Percentiles rank a stretch among this genome's conserved stretches.
phyloP scores from a whole-genome alignment of 805 yeast species.

The Myxozyma neotropica region DNA sequence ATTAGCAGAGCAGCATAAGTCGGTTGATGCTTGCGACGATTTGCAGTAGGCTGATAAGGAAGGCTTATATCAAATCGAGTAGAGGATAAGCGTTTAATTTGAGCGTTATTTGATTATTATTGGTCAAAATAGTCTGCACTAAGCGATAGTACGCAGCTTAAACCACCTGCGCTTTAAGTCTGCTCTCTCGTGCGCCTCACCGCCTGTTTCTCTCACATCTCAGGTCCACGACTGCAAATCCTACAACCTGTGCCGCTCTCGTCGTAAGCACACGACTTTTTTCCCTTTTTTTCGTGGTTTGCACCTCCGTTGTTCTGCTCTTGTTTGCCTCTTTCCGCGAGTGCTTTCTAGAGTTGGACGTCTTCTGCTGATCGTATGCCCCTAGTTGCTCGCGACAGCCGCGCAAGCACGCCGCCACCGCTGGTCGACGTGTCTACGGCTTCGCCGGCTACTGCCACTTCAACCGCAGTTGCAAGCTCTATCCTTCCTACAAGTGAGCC shows the following conservation, averaged over 20 bases:
- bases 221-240: not conserved
- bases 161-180: not conserved
- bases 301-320: not conserved
- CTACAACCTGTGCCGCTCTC: not conserved
- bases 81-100: not conserved
- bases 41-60: too few relatives aligned
- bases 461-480: conserved; percentile 7
- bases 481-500: not conserved
- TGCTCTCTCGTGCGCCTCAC: conserved; percentile 4
- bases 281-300: not conserved
- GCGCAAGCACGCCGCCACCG: conserved; percentile 17
- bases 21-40: too few relatives aligned
- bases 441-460: conserved; percentile 5
- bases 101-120: not conserved
- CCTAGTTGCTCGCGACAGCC: conserved; percentile 10
- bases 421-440: conserved; percentile 17
- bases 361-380: conserved; percentile 7
- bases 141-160: not conserved
- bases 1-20: not conserved
- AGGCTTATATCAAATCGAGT: not conserved
- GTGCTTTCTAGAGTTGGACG: not conserved
- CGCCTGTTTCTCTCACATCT: conserved; percentile 5
- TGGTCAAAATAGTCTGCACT: not conserved
- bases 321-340: not conserved
- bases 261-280: not conserved